Conservation (phyloP, 2,329 filamentous ascomycete species). For the Aspergillus sp. region DNA sequence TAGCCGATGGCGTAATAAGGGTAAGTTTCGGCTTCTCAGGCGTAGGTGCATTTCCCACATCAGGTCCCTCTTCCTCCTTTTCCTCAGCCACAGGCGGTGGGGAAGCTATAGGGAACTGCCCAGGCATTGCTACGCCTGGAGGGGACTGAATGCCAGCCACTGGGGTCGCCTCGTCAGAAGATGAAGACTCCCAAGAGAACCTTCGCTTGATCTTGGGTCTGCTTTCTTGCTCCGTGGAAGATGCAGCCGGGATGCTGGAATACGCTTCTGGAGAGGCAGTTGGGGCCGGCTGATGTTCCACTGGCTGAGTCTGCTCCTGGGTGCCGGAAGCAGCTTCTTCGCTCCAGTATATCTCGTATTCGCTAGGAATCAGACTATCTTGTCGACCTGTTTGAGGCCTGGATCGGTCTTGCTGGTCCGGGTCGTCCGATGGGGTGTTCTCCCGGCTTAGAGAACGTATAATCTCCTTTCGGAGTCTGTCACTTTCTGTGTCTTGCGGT, state of each 20-base stretch:
- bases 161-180: conserved; percentile 16
- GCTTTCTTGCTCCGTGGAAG: conserved; percentile 13
- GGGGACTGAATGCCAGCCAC: conserved; percentile 13
- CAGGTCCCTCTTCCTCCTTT: not conserved
- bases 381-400: conserved; percentile 20
- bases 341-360: conserved; percentile 40
- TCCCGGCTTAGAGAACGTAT: conserved; percentile 46
- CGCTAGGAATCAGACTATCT: conserved; percentile 33
- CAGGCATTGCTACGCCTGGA: conserved; percentile 14
- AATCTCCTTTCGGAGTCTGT: conserved; percentile 47
- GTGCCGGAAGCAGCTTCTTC: conserved; percentile 19
- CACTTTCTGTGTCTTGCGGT: conserved; percentile 41
- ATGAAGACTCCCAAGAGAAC: conserved; percentile 44
- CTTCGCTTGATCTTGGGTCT: conserved; percentile 34
- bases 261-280: conserved; percentile 15
- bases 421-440: conserved; percentile 28
- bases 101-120: conserved; percentile 18
- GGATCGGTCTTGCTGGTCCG: conserved; percentile 16
- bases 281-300: conserved; percentile 9
- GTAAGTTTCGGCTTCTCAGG: conserved; percentile 30
- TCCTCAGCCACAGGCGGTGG: conserved; percentile 6
- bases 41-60: conserved; percentile 4
- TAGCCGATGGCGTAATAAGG: conserved; percentile 25
- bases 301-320: conserved; percentile 14
- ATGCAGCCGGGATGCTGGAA: conserved; percentile 3